These are phyloP conservation scores for Vairimorpha ceranae DNA, from an alignment of 371 early-diverging fungal genomes.

Conservation along the genomic window DNA sequence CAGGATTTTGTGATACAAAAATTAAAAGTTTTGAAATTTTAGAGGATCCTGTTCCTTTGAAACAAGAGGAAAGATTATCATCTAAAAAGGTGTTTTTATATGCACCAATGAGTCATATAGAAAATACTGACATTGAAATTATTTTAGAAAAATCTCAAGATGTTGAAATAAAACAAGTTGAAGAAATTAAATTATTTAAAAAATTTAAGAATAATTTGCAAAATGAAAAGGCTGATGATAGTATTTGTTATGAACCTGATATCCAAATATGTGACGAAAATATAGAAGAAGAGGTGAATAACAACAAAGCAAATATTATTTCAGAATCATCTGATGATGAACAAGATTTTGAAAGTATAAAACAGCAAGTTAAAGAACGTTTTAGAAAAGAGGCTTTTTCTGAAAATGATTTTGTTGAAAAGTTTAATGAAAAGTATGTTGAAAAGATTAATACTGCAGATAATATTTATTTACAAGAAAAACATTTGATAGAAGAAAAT, in stretches of 20 bases:
- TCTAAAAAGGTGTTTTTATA: constrained; percentile 7
- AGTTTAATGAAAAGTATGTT: constrained; percentile 51
- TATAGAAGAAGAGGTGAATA: not conserved
- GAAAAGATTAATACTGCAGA: constrained; percentile 45
- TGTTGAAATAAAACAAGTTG: not conserved
- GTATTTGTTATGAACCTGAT: too few relatives aligned
- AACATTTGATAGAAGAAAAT: constrained; percentile 14
- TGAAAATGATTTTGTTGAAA: constrained; percentile 54
- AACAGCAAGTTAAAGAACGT: constrained; percentile 29
- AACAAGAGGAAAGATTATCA: constrained; percentile 17
- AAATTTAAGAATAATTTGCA: constrained; percentile 1
- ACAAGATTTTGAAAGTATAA: constrained; percentile 20
- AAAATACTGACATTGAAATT: not conserved
- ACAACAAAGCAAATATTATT: not conserved
- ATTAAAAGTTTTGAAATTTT: constrained; percentile 13
- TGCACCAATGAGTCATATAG: constrained; percentile 16
- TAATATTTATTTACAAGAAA: constrained; percentile 20
- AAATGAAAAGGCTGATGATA: not conserved
- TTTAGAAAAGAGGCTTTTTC: constrained; percentile 40
- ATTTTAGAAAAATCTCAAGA: not conserved
- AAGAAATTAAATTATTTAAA: constrained; percentile 23
- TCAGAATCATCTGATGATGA: not conserved
- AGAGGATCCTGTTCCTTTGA: constrained; percentile 17
- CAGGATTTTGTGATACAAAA: constrained; percentile 22
- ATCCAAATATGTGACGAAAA: not conserved